phyloP scores from a whole-genome alignment of 768 basidiomycete species.

The Phaeotremella fagi region DNA sequence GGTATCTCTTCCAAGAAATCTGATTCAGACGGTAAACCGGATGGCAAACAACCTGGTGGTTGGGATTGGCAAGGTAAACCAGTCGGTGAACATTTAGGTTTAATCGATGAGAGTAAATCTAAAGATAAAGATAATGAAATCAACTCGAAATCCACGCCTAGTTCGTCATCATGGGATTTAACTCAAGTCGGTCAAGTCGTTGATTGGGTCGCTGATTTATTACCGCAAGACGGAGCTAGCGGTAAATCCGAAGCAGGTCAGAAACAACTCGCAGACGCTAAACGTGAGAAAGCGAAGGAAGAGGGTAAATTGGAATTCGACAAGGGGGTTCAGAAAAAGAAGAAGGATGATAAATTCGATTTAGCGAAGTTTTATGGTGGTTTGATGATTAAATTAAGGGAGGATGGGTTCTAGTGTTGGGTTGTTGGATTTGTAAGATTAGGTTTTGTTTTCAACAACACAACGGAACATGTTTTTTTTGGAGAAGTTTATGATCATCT shows the following conservation, averaged over 20 bases:
- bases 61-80: slow-evolving; percentile 29
- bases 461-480: too few species aligned
- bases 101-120: slow-evolving; percentile 50
- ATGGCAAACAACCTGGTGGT: slow-evolving; percentile 25
- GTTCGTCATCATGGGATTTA: slow-evolving; percentile 31
- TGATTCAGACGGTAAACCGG: slow-evolving; percentile 20
- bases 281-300: slow-evolving; percentile 28
- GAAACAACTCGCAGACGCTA: slow-evolving; percentile 41
- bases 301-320: slow-evolving; percentile 8
- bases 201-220: slow-evolving; percentile 53
- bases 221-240: slow-evolving; percentile 49
- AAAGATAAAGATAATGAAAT: slow-evolving; percentile 14
- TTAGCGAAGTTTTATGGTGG: slow-evolving; percentile 87
- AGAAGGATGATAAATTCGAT: slow-evolving; percentile 58
- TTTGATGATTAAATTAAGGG: slow-evolving; percentile 79
- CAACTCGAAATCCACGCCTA: slow-evolving; percentile 5
- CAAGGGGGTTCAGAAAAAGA: slow-evolving; percentile 21
- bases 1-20: slow-evolving; percentile 12
- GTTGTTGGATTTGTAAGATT: background rate
- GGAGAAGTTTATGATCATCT: too few species aligned
- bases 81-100: slow-evolving; percentile 42
- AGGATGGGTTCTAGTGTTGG: slow-evolving; percentile 68
- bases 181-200: slow-evolving; percentile 46
- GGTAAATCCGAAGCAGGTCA: slow-evolving; percentile 49
- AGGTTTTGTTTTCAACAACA: background rate